Evolutionary conservation across 2,329 filamentous ascomycete species (phyloP).

Genomic region (Fusarium stilboides): DNA sequence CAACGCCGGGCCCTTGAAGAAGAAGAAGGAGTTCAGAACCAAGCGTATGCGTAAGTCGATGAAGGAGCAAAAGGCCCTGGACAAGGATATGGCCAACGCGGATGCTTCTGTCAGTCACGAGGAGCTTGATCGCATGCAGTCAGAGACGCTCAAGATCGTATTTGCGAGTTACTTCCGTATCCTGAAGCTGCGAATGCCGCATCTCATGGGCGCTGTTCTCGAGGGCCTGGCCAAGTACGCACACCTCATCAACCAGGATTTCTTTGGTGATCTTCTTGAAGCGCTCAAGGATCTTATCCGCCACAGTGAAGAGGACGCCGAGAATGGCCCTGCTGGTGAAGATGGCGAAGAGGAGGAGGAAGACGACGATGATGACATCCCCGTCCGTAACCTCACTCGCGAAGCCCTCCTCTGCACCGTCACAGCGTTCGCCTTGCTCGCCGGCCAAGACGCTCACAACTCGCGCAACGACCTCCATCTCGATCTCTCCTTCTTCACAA

Average conservation of each 20-base stretch:
- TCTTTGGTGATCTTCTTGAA: slow-evolving; percentile 96
- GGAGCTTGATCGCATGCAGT: slow-evolving; percentile 93
- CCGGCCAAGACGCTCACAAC: slow-evolving; percentile 92
- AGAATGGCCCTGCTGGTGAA: slow-evolving; percentile 60
- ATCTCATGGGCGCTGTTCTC: slow-evolving; percentile 96
- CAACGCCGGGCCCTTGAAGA: slow-evolving; percentile 70
- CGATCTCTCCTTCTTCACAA: slow-evolving; percentile 95
- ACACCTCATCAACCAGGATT: slow-evolving; percentile 98
- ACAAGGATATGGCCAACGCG: slow-evolving; percentile 94
- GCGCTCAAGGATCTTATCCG: slow-evolving; percentile 93
- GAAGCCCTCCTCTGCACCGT: slow-evolving; percentile 95
- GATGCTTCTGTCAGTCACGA: slow-evolving; percentile 94
- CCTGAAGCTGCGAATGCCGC: slow-evolving; percentile 83
- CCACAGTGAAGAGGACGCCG: slow-evolving; percentile 74
- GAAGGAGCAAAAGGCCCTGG: slow-evolving; percentile 88
- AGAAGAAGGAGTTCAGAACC: slow-evolving; percentile 85
- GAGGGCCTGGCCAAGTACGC: slow-evolving; percentile 95
- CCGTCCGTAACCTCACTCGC: slow-evolving; percentile 81
- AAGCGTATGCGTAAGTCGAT: slow-evolving; percentile 87
- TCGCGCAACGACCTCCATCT: slow-evolving; percentile 86
- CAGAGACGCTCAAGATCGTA: slow-evolving; percentile 94
- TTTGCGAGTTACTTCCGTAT: slow-evolving; percentile 97
- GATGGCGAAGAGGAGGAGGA: slow-evolving; percentile 63
- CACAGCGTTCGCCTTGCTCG: slow-evolving; percentile 95
- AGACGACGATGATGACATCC: slow-evolving; percentile 61